These are phyloP conservation scores for Neonothopanus nambi DNA, from an alignment of 1,284 basidiomycete genomes.

Conservation along the genomic window DNA sequence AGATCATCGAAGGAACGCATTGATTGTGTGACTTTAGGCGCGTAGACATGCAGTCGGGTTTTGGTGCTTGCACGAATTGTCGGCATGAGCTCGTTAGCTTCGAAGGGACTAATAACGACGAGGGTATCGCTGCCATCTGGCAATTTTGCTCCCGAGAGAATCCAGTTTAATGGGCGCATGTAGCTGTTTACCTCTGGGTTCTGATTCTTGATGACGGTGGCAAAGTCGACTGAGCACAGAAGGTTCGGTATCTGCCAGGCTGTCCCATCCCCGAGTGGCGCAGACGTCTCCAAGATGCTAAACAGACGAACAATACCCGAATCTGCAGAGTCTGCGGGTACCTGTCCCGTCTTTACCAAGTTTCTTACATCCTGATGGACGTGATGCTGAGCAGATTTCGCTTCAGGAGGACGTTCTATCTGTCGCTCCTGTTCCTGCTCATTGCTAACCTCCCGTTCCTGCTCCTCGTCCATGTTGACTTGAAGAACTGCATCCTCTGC, in stretches of 20 bases:
- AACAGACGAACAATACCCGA: no score
- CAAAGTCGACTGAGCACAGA: background rate
- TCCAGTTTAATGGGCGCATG: conserved; percentile 16
- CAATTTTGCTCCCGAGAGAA: conserved; percentile 17
- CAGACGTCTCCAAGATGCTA: conserved; percentile 8
- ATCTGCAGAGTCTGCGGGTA: no score
- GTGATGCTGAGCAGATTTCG: conserved; percentile 22
- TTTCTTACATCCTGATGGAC: conserved; percentile 25
- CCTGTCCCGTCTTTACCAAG: conserved; percentile 33
- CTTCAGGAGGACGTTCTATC: conserved; percentile 32
- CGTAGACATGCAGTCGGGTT: conserved; percentile 26
- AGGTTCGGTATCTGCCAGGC: conserved; percentile 19
- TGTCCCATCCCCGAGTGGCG: conserved; percentile 2
- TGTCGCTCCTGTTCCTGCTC: no score
- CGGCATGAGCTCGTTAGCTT: background rate
- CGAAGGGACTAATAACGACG: background rate
- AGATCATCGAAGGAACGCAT: background rate
- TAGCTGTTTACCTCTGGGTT: no score
- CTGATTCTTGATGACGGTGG: conserved; percentile 4
- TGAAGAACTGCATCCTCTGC: background rate
- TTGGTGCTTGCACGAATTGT: background rate
- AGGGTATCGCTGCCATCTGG: conserved; percentile 2
- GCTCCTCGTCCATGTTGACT: conserved; percentile 42
- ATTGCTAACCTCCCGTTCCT: conserved; percentile 46
- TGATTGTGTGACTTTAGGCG: background rate